Conservation (phyloP, 768 basidiomycete genomes). For the Mycena galopus region DNA sequence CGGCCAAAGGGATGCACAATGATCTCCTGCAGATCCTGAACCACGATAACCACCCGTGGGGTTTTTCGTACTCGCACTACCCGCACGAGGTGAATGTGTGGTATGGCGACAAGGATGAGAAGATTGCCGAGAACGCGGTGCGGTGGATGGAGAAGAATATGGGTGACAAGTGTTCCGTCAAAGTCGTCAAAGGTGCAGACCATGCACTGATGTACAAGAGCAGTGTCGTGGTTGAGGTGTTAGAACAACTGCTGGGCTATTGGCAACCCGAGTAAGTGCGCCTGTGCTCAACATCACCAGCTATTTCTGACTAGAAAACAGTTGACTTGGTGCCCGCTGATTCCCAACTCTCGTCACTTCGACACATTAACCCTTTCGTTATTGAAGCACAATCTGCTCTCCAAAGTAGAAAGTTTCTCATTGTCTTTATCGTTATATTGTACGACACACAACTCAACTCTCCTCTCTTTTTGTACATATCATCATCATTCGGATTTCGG, state of each 20-base stretch:
- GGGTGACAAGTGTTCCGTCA: conserved; percentile 81
- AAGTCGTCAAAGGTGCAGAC: conserved; percentile 89
- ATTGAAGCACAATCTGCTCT: neutral
- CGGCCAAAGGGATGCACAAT: conserved; percentile 88
- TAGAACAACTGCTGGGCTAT: conserved; percentile 75
- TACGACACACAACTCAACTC: conserved; percentile 24
- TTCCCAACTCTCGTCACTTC: neutral
- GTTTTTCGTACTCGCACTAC: conserved; percentile 88
- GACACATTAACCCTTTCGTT: neutral
- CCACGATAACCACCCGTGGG: conserved; percentile 90
- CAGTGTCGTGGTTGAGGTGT: conserved; percentile 86
- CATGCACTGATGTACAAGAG: conserved; percentile 96
- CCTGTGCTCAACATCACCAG: neutral
- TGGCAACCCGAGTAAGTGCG: conserved; percentile 56
- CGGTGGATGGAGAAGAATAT: conserved; percentile 93
- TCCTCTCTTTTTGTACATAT: conserved; percentile 24
- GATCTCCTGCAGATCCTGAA: conserved; percentile 95
- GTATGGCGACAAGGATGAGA: conserved; percentile 95
- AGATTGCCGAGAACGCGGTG: conserved; percentile 91
- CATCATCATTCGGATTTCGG: conserved; percentile 22
- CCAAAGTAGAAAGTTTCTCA: neutral
- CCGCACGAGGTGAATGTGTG: conserved; percentile 85
- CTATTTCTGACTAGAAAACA: conserved; percentile 9
- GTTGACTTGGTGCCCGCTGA: conserved; percentile 20
- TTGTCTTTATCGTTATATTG: conserved; percentile 32